Evolutionary conservation across 352 stramenopile genomes (phyloP).

Genomic region (Phytophthora lateralis): DNA sequence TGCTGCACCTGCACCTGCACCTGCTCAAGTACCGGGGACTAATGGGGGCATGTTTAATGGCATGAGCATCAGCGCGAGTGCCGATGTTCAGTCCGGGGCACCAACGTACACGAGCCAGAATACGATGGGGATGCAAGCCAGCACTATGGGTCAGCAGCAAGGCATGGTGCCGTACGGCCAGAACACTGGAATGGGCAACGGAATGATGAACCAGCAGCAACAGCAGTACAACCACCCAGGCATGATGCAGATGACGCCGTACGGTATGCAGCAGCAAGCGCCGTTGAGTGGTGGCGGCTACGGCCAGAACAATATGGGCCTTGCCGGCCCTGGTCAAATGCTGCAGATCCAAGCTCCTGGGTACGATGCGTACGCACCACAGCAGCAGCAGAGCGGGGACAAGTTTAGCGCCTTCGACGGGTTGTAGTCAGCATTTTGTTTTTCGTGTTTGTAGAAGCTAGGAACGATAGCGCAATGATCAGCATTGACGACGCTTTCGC

Average conservation of each 20-base stretch:
- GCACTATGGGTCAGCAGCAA: slow-evolving; percentile 34
- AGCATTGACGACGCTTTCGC: background rate
- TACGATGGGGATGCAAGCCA: slow-evolving; percentile 36
- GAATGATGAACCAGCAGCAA: slow-evolving; percentile 45
- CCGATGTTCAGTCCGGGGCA: slow-evolving; percentile 23
- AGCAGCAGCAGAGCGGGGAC: slow-evolving; percentile 57
- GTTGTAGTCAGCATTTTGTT: slow-evolving; percentile 45
- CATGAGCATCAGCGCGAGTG: slow-evolving; percentile 60
- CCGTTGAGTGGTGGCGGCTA: slow-evolving; percentile 53
- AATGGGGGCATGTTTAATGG: slow-evolving; percentile 64
- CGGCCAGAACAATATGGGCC: slow-evolving; percentile 42
- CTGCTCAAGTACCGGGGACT: slow-evolving; percentile 32
- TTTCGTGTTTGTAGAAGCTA: slow-evolving; percentile 46
- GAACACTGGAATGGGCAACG: slow-evolving; percentile 37
- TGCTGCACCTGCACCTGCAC: slow-evolving; percentile 36
- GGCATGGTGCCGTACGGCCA: slow-evolving; percentile 39
- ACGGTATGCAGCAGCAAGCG: slow-evolving; percentile 62
- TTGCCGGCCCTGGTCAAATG: slow-evolving; percentile 64
- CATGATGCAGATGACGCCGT: slow-evolving; percentile 84
- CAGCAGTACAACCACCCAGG: slow-evolving; percentile 45
- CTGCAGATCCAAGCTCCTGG: slow-evolving; percentile 73
- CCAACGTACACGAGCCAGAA: slow-evolving; percentile 51
- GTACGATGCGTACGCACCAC: slow-evolving; percentile 54
- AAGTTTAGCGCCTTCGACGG: slow-evolving; percentile 85
- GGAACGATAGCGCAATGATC: slow-evolving; percentile 10